A percentile compares a stretch with the other conserved stretches of the same genome.
phyloP scores from a whole-genome alignment of 192 early-diverging fungal species.

The Entomortierella parvispora region DNA sequence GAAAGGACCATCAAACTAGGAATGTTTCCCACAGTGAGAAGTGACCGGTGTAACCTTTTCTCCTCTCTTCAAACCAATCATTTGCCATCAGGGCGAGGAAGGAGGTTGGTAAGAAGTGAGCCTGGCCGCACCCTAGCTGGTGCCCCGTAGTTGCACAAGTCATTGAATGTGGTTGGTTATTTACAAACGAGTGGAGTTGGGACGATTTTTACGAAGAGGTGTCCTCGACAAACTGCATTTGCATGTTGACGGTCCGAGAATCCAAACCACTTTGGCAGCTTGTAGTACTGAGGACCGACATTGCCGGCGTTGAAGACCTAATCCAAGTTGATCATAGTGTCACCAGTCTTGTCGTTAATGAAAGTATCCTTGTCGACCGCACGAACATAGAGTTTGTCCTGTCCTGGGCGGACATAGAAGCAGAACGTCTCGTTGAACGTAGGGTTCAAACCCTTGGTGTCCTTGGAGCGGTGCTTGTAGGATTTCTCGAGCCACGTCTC shows the following conservation, averaged over 20 bases:
- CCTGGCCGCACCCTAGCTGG: too few relatives aligned
- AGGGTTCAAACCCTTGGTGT: constrained; percentile 21
- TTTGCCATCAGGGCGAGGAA: too few relatives aligned
- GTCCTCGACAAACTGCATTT: constrained; percentile 32
- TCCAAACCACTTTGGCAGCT: constrained; percentile 42
- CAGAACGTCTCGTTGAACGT: constrained; percentile 12
- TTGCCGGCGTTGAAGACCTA: constrained; percentile 17
- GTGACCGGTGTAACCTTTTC: too few relatives aligned
- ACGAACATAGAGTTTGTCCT: constrained; percentile 40
- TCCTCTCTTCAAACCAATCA: too few relatives aligned
- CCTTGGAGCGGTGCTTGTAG: constrained; percentile 27
- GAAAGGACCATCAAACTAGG: background rate
- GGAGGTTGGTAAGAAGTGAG: too few relatives aligned
- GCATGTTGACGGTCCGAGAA: constrained; percentile 33
- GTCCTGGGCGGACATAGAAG: constrained; percentile 17
- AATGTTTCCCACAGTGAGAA: background rate
- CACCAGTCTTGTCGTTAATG: constrained; percentile 47
- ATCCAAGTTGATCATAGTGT: constrained; percentile 17
- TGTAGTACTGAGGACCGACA: constrained; percentile 26
- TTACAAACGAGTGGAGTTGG: background rate
- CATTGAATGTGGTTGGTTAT: background rate
- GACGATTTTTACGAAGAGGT: constrained; percentile 7
- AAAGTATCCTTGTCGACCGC: constrained; percentile 45
- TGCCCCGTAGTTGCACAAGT: background rate
- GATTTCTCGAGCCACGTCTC: constrained; percentile 18